Conservation (phyloP, 768 basidiomycete species). For the Suillus bovinus region DNA sequence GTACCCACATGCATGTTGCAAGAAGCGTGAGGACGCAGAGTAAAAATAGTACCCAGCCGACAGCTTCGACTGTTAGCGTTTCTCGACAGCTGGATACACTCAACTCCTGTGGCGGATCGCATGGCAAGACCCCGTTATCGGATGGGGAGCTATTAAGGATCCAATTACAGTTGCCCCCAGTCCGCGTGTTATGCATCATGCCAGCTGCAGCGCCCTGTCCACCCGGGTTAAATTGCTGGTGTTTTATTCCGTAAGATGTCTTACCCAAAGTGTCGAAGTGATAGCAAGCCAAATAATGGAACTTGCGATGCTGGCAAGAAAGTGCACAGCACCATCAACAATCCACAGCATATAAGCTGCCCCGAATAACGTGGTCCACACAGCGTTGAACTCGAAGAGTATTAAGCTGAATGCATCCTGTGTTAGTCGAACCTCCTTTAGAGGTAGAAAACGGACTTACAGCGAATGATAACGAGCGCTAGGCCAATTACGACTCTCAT, state of each 20-base stretch:
- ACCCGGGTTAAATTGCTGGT: conserved; percentile 6
- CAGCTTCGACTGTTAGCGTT: conserved; percentile 68
- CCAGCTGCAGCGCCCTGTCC: conserved; percentile 66
- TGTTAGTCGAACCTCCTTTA: conserved; percentile 11
- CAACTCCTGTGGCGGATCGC: conserved; percentile 22
- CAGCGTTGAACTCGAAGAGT: conserved; percentile 60
- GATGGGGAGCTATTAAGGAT: conserved; percentile 37
- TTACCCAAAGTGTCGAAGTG: conserved; percentile 68
- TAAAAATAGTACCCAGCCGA: conserved; percentile 77
- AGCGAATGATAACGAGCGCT: conserved; percentile 63
- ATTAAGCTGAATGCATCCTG: conserved; percentile 43
- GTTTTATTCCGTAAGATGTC: conserved; percentile 16
- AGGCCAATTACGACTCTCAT: conserved; percentile 61
- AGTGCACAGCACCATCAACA: conserved; percentile 60
- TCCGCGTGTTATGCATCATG: conserved; percentile 63
- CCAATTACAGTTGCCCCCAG: conserved; percentile 58
- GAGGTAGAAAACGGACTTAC: conserved; percentile 37
- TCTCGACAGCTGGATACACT: conserved; percentile 58
- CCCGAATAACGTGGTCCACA: conserved; percentile 76
- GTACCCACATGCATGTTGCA: conserved; percentile 56
- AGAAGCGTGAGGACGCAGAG: conserved; percentile 57
- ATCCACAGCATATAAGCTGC: conserved; percentile 73
- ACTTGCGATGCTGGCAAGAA: conserved; percentile 76
- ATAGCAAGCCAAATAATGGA: conserved; percentile 73
- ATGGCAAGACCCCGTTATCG: conserved; percentile 25